phyloP scores from a whole-genome alignment of 176 grass and related monocot genomes.

The Bromus sterilis region DNA sequence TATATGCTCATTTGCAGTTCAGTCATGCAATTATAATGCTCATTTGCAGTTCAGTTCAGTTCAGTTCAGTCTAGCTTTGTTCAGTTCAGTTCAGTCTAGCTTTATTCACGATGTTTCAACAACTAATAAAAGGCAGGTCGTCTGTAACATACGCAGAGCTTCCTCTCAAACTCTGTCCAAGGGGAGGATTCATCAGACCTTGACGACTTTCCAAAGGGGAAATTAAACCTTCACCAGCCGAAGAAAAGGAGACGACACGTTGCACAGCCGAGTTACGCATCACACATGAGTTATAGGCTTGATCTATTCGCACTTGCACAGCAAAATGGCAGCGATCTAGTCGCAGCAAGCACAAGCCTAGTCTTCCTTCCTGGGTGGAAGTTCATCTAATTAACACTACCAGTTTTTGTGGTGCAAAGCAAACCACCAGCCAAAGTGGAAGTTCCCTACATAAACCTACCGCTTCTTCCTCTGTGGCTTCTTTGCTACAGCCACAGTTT shows the following conservation, averaged over 20 bases:
- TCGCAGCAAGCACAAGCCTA: not conserved
- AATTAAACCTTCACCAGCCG: not conserved
- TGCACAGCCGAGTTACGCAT: not conserved
- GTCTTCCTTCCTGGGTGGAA: not conserved
- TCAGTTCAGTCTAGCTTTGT: no score
- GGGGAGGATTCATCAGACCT: not conserved
- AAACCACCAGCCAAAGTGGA: not conserved
- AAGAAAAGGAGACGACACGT: not conserved
- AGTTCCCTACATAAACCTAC: not conserved
- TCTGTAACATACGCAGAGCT: no score
- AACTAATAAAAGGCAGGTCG: no score
- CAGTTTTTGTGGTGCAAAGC: not conserved
- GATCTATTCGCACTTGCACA: not conserved
- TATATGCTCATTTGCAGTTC: no score
- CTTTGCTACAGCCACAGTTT: not conserved
- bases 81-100: no score
- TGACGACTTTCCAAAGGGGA: not conserved
- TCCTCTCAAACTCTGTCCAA: not conserved
- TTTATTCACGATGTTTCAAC: no score
- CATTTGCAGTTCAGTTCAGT: no score
- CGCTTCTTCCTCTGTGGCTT: constrained; percentile 10
- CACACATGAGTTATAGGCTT: not conserved
- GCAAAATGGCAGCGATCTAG: not conserved
- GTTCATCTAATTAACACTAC: not conserved
- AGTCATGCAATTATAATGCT: no score